Conservation (phyloP, 1,284 basidiomycete species). For the Microbotryum violaceum region DNA sequence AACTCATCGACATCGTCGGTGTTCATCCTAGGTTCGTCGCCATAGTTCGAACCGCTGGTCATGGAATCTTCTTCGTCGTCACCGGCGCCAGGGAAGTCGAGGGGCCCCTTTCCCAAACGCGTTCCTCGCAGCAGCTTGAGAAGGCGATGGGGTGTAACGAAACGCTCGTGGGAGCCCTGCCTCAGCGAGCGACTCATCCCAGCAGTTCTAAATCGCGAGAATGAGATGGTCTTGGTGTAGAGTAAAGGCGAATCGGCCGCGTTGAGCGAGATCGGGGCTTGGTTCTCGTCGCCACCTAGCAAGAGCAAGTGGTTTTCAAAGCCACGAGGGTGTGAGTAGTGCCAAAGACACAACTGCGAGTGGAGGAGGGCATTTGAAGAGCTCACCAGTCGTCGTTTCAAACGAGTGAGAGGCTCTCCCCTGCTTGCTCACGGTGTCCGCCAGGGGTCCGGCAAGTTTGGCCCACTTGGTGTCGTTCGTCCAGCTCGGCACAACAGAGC, state of each 20-base stretch:
- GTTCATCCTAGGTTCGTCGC: constrained; percentile 9
- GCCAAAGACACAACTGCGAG: no score
- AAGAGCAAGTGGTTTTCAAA: no score
- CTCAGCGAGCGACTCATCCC: constrained; percentile 87
- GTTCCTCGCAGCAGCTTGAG: constrained; percentile 33
- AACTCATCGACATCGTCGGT: constrained; percentile 6
- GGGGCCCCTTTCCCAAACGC: constrained; percentile 13
- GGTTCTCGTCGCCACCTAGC: no score
- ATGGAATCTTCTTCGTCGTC: constrained; percentile 3
- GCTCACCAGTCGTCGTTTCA: no score
- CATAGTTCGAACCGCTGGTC: constrained; percentile 1
- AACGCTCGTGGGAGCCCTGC: constrained; percentile 79
- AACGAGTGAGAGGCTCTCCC: no score
- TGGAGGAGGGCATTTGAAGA: no score
- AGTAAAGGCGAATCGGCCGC: constrained; percentile 27
- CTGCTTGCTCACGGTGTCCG: no score
- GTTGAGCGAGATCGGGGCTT: neutral
- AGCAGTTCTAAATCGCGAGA: constrained; percentile 89
- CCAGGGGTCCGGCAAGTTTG: no score
- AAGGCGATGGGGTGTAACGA: constrained; percentile 82
- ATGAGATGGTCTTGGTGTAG: constrained; percentile 70
- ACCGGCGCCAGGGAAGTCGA: constrained; percentile 10
- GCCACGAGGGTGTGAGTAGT: no score
- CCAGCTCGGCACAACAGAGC: neutral
- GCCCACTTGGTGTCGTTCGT: no score